Evolutionary conservation across 2,329 filamentous ascomycete species (phyloP).

Genomic region (Neurospora sp.): DNA sequence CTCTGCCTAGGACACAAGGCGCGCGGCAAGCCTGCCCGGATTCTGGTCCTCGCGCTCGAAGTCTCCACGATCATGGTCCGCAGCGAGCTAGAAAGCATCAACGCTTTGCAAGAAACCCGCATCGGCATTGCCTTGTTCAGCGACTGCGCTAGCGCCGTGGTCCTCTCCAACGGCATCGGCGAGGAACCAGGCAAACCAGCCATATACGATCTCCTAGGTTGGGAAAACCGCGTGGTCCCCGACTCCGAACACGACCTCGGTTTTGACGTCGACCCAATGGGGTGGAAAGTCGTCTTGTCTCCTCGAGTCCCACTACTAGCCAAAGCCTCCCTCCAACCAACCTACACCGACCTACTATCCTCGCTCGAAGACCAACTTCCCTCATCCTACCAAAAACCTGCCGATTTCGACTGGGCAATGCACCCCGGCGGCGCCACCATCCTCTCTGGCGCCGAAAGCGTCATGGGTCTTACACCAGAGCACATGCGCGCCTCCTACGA

Average conservation of each 20-base stretch:
- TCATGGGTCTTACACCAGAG: slow-evolving; percentile 46
- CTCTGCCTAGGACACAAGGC: slow-evolving; percentile 53
- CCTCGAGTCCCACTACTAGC: slow-evolving; percentile 51
- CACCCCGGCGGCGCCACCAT: slow-evolving; percentile 62
- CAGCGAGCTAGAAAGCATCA: slow-evolving; percentile 54
- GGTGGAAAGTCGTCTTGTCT: slow-evolving; percentile 58
- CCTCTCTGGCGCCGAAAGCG: slow-evolving; percentile 49
- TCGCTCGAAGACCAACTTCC: slow-evolving; percentile 32
- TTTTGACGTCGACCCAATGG: slow-evolving; percentile 53
- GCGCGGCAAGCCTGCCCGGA: slow-evolving; percentile 47
- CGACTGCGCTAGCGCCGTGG: slow-evolving; percentile 56
- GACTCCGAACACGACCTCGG: slow-evolving; percentile 53
- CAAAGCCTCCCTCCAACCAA: slow-evolving; percentile 37
- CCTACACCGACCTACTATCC: slow-evolving; percentile 44
- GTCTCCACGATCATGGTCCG: slow-evolving; percentile 50
- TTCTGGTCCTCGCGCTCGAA: slow-evolving; percentile 57
- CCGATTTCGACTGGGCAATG: slow-evolving; percentile 63
- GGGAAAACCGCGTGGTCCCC: slow-evolving; percentile 53
- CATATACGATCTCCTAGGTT: slow-evolving; percentile 52
- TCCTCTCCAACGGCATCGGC: slow-evolving; percentile 55
- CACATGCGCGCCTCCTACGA: slow-evolving; percentile 62
- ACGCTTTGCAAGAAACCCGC: slow-evolving; percentile 47
- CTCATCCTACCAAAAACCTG: slow-evolving; percentile 31
- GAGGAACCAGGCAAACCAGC: slow-evolving; percentile 22
- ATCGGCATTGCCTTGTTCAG: slow-evolving; percentile 60